A percentile compares a stretch with the other conserved stretches of the same genome.
Evolutionary conservation across 345 rosid genomes (phyloP).

Genomic region (Citrus australasica): DNA sequence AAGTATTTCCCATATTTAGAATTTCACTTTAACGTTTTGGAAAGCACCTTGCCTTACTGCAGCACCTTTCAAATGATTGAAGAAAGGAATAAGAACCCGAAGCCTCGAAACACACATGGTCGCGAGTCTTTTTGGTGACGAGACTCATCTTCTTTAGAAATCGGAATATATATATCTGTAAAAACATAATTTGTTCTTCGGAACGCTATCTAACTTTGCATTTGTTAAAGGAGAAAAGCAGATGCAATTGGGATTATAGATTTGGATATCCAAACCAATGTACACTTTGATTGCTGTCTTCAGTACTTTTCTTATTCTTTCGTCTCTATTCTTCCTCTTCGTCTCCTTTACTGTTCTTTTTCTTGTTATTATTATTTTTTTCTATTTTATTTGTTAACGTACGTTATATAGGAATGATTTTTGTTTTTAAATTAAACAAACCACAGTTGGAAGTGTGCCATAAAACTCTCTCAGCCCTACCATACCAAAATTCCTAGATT

Average conservation of each 20-base stretch:
- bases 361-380: too few relatives aligned
- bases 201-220: constrained; percentile 25
- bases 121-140: background rate
- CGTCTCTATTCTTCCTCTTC: background rate
- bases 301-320: background rate
- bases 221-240: constrained; percentile 9
- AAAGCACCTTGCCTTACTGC: background rate
- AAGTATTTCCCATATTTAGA: background rate
- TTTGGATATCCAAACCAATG: constrained; percentile 23
- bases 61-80: constrained; percentile 12
- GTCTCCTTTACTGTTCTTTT: too few relatives aligned
- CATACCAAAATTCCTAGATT: too few relatives aligned
- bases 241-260: constrained; percentile 13
- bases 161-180: constrained; percentile 6
- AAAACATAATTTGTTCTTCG: constrained; percentile 17
- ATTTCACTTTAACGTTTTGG: background rate
- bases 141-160: constrained; percentile 5
- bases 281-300: constrained; percentile 18
- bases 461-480: too few relatives aligned
- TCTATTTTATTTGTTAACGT: too few relatives aligned
- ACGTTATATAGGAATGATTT: too few relatives aligned
- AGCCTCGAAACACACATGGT: constrained; percentile 5
- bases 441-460: too few relatives aligned
- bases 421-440: too few relatives aligned
- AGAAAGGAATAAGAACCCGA: constrained; percentile 22